These are phyloP conservation scores for Saxispiralis lemnorum DNA, from an alignment of 495 filamentous ascomycete genomes.

Conservation along the genomic window DNA sequence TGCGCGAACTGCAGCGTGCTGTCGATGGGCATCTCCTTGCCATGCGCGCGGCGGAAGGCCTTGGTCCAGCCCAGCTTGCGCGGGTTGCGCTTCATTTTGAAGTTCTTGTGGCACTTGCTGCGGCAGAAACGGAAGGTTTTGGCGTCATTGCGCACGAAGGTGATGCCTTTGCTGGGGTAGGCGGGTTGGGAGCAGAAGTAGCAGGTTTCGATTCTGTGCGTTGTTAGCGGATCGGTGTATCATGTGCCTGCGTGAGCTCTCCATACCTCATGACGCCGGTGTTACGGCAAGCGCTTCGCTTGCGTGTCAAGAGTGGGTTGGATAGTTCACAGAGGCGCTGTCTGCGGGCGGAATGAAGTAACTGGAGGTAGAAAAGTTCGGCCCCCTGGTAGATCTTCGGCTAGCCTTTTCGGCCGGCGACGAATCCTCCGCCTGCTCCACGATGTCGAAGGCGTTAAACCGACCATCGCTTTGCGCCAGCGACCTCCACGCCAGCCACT, in stretches of 20 bases:
- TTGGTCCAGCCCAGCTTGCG: slow-evolving; percentile 36
- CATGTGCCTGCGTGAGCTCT: not conserved
- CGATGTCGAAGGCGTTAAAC: no score
- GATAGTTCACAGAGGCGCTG: no score
- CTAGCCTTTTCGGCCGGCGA: no score
- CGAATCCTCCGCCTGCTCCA: no score
- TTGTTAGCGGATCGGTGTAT: not conserved
- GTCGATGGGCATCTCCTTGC: slow-evolving; percentile 79
- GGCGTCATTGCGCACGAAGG: slow-evolving; percentile 69
- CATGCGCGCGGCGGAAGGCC: slow-evolving; percentile 23
- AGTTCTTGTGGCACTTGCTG: slow-evolving; percentile 89
- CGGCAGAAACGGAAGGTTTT: slow-evolving; percentile 58
- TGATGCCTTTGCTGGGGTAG: slow-evolving; percentile 80
- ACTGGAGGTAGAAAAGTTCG: no score
- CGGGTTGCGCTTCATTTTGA: slow-evolving; percentile 95
- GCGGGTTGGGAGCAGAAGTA: slow-evolving; percentile 75
- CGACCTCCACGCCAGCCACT: no score
- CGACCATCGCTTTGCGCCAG: no score
- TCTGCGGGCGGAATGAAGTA: no score
- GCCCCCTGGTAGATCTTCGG: no score
- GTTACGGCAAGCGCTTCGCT: no score
- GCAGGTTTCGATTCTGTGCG: slow-evolving; percentile 60
- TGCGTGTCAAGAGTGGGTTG: no score
- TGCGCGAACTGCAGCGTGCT: slow-evolving; percentile 77
- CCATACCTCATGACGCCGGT: slow-evolving; percentile 8